phyloP scores from a whole-genome alignment of 179 eudicot species.

The Beta lomatogona region DNA sequence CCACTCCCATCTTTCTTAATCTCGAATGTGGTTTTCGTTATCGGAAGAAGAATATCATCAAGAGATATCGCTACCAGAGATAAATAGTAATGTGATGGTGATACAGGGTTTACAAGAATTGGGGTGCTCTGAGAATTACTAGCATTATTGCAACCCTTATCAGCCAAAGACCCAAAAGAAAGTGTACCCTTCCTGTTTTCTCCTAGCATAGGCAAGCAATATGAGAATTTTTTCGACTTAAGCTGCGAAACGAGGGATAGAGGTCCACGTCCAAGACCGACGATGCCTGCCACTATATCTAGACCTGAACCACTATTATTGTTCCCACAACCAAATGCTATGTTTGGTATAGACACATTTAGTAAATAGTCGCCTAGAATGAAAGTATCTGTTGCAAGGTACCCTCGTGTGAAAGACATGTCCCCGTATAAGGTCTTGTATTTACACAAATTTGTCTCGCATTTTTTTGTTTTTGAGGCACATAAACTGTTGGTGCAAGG shows the following conservation, averaged over 20 bases:
- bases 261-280: constrained; percentile 21
- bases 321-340: constrained; percentile 22
- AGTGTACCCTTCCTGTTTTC: constrained; percentile 19
- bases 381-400: constrained; percentile 19
- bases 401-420: constrained; percentile 14
- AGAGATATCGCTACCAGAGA: constrained; percentile 17
- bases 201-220: constrained; percentile 21
- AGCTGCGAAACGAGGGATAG: constrained; percentile 16
- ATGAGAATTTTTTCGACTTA: constrained; percentile 16
- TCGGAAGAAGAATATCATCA: constrained; percentile 10
- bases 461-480: neutral
- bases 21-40: constrained; percentile 8
- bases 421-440: constrained; percentile 12
- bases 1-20: constrained; percentile 5
- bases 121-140: constrained; percentile 1
- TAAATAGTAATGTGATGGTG: constrained; percentile 15
- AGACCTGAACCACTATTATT: constrained; percentile 2
- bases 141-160: neutral
- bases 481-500: constrained; percentile 13
- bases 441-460: neutral
- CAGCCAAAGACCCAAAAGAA: constrained; percentile 14
- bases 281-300: constrained; percentile 16
- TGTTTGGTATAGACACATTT: constrained; percentile 5
- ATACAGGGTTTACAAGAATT: neutral
- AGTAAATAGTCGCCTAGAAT: constrained; percentile 6